phyloP scores from a whole-genome alignment of 306 rosid species.

The Canavalia ensiformis region DNA sequence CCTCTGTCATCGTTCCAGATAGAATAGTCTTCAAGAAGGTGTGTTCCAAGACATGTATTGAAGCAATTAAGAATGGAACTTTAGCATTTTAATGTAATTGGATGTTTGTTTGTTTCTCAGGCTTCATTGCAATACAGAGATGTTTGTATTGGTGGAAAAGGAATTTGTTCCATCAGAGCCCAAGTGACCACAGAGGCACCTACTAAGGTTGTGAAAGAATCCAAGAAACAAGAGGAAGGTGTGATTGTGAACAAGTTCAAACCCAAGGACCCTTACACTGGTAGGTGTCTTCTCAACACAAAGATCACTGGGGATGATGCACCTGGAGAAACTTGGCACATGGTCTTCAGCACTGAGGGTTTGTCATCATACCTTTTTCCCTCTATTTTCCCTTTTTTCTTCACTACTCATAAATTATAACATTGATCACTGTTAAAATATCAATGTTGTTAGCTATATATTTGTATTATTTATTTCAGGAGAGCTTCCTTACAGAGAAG shows the following conservation, averaged over 20 bases:
- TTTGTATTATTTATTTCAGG: conserved; percentile 57
- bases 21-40: conserved; percentile 79
- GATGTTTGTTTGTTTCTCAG: conserved; percentile 50
- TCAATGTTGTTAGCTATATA: not conserved
- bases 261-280: conserved; percentile 82
- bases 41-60: not conserved
- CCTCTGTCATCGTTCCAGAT: conserved; percentile 65
- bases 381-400: not conserved
- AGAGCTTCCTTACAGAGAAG: conserved; percentile 91
- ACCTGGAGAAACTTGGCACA: conserved; percentile 96
- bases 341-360: conserved; percentile 96
- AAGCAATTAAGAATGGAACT: not conserved
- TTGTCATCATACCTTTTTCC: not conserved
- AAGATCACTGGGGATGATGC: conserved; percentile 96
- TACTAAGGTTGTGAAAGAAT: conserved; percentile 77
- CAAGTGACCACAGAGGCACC: conserved; percentile 92
- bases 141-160: conserved; percentile 63
- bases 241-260: conserved; percentile 83
- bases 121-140: conserved; percentile 63
- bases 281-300: conserved; percentile 83
- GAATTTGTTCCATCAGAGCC: conserved; percentile 67
- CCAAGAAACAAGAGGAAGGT: conserved; percentile 93
- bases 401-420: not conserved
- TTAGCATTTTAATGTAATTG: not conserved
- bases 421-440: not conserved